phyloP scores from a whole-genome alignment of 2,329 filamentous ascomycete species.

The Endoconidiophora laricicola region DNA sequence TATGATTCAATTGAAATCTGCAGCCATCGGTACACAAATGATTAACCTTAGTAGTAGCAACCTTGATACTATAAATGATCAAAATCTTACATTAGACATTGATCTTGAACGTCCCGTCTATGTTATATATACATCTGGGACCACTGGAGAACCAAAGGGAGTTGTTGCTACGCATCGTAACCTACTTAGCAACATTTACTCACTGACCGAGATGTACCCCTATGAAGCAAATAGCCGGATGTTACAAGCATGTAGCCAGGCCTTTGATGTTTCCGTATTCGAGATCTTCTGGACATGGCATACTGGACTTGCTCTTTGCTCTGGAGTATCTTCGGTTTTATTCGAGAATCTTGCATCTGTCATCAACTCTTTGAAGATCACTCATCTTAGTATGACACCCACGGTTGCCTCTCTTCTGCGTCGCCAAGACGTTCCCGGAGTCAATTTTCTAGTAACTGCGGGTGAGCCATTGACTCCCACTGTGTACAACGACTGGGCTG shows the following conservation, averaged over 20 bases:
- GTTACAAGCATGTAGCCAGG: slow-evolving; percentile 68
- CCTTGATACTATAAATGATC: not conserved
- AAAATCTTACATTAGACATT: slow-evolving; percentile 24
- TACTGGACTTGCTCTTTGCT: slow-evolving; percentile 61
- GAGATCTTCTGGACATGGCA: slow-evolving; percentile 80
- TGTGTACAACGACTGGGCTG: slow-evolving; percentile 50
- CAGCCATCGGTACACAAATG: slow-evolving; percentile 11
- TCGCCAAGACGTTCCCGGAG: slow-evolving; percentile 49
- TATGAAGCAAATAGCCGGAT: slow-evolving; percentile 35
- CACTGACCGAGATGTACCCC: slow-evolving; percentile 51
- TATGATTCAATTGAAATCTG: slow-evolving; percentile 9
- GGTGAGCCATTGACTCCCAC: slow-evolving; percentile 63
- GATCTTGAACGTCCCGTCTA: slow-evolving; percentile 46
- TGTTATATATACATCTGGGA: slow-evolving; percentile 70
- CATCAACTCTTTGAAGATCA: slow-evolving; percentile 47
- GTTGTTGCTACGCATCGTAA: slow-evolving; percentile 63
- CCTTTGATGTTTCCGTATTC: slow-evolving; percentile 78
- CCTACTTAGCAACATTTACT: slow-evolving; percentile 57
- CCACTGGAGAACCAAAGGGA: slow-evolving; percentile 65
- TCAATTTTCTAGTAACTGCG: slow-evolving; percentile 63
- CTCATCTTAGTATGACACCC: slow-evolving; percentile 72
- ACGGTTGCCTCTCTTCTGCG: slow-evolving; percentile 65
- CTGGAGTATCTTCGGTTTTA: slow-evolving; percentile 55
- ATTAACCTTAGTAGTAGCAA: slow-evolving; percentile 23
- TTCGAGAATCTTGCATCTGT: slow-evolving; percentile 55